Base-by-base conservation (phyloP, 2,329 filamentous ascomycete genomes). In the Penicillium palitans region DNA sequence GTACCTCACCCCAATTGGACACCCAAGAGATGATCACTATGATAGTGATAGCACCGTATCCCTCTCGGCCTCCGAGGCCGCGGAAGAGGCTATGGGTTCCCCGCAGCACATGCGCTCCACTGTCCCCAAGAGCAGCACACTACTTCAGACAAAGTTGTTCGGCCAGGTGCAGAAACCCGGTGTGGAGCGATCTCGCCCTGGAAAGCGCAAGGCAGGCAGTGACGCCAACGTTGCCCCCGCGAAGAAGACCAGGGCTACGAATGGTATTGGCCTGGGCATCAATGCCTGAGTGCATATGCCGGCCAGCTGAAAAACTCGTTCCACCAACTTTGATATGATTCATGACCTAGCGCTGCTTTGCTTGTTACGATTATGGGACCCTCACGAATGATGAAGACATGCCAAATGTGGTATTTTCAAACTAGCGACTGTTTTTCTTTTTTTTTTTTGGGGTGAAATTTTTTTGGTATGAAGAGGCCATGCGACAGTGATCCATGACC, bases 1-100 rank as follows among this genome's bases (percentile, higher is more conserved):
- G 4, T 81, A 89, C 66, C 79, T 87, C 50, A 86, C 88, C 49
- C 85, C 88, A 0, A 80, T 83, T 5, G 70, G 65, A 65, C 78
- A 90, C 71, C 80, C 61, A 15, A 78, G 78, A 4, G 80, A 81
- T 21, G 79, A 80, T 42, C 68, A 71, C 66, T 65, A 87, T 74
- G 92, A 91, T 73, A 86, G 90, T 59, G 91, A 96, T 73, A 93
- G 90, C 77, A 96, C 91, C 2, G 92, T 95, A 49, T 95, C 91
- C 1, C 88, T 85, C 21, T 84, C 83, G 1, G 84, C 85, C 44
- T 70, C 72, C 8, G 81, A 83, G 49, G 74, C 70, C 9, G 81
- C 84, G 12, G 83, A 81, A 52, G 87, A 90, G 41, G 84, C 19
- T 25, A n/a, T 55, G 29, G 47, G 46, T 6, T 24, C 44, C n/a